Conservation (phyloP, 2,329 filamentous ascomycete species). For the Dryadomyces sulphureus region DNA sequence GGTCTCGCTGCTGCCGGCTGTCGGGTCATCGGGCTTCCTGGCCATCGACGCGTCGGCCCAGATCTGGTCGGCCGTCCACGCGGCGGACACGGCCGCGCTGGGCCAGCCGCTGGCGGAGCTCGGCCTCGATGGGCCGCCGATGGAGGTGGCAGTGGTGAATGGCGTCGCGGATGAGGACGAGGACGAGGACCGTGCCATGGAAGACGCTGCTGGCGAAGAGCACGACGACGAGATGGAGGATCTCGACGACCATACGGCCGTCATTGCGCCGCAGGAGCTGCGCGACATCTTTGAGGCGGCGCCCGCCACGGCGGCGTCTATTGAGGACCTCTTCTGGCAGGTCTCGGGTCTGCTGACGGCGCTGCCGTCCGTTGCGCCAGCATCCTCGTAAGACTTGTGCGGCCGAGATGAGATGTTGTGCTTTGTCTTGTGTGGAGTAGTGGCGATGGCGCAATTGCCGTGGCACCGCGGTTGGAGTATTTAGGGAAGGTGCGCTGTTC, state of each 20-base stretch:
- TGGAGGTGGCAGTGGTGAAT: conserved; percentile 20
- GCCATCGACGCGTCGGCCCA: conserved; percentile 63
- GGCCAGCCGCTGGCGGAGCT: conserved; percentile 42
- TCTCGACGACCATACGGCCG: conserved; percentile 32
- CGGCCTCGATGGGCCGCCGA: conserved; percentile 26
- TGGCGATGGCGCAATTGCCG: conserved; percentile 1
- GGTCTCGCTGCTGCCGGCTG: conserved; percentile 50
- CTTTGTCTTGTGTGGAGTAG: not conserved
- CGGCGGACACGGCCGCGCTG: conserved; percentile 37
- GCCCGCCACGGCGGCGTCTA: conserved; percentile 53
- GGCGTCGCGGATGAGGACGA: conserved; percentile 23
- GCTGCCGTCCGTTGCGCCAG: not conserved
- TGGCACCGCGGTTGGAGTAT: not conserved
- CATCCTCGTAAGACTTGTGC: not conserved
- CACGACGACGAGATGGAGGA: conserved; percentile 17
- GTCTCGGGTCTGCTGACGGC: conserved; percentile 46
- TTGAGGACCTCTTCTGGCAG: conserved; percentile 63
- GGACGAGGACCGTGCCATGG: conserved; percentile 15
- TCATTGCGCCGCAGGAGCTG: conserved; percentile 54
- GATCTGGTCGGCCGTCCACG: conserved; percentile 48
- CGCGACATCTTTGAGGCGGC: conserved; percentile 56
- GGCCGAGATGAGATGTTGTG: not conserved
- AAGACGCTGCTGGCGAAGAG: conserved; percentile 10
- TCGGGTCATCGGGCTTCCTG: conserved; percentile 56
- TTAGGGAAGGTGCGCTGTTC: not conserved